These are phyloP conservation scores for Lipomyces orientalis DNA, from an alignment of 805 yeast species.

Conservation along the genomic window DNA sequence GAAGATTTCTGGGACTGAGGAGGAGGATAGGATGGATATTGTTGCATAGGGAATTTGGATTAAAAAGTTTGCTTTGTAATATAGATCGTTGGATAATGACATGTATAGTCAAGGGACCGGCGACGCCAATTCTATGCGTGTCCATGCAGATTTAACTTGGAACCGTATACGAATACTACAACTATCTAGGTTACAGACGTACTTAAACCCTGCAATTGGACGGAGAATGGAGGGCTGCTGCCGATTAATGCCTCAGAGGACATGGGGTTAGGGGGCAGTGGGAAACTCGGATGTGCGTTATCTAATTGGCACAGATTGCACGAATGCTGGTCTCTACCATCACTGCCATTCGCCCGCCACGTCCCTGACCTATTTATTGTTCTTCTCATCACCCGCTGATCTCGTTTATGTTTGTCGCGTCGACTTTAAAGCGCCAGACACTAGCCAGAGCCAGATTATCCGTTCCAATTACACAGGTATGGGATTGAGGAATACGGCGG, in stretches of 20 bases:
- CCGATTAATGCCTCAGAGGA: too few relatives aligned
- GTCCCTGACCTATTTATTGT: background rate
- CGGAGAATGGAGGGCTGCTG: too few relatives aligned
- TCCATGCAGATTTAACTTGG: too few relatives aligned
- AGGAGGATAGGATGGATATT: background rate
- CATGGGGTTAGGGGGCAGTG: too few relatives aligned
- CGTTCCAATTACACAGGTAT: slow-evolving; percentile 6
- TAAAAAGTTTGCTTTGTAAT: background rate
- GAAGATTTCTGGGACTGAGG: background rate
- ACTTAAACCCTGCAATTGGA: too few relatives aligned
- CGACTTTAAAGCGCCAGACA: background rate
- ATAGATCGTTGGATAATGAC: background rate
- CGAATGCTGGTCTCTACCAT: too few relatives aligned
- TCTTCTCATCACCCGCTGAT: background rate
- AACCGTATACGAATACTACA: too few relatives aligned
- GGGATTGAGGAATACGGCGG: slow-evolving; percentile 3
- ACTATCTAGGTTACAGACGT: too few relatives aligned
- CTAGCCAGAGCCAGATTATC: background rate
- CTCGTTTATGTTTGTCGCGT: slow-evolving; percentile 3
- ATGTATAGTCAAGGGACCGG: background rate
- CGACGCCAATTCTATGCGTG: background rate
- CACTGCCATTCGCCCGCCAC: too few relatives aligned
- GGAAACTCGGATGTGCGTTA: too few relatives aligned
- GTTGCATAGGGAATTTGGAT: background rate
- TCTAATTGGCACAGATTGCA: too few relatives aligned